Conservation (phyloP, 2,329 filamentous ascomycete species). For the Ascochyta viciae-villosae region DNA sequence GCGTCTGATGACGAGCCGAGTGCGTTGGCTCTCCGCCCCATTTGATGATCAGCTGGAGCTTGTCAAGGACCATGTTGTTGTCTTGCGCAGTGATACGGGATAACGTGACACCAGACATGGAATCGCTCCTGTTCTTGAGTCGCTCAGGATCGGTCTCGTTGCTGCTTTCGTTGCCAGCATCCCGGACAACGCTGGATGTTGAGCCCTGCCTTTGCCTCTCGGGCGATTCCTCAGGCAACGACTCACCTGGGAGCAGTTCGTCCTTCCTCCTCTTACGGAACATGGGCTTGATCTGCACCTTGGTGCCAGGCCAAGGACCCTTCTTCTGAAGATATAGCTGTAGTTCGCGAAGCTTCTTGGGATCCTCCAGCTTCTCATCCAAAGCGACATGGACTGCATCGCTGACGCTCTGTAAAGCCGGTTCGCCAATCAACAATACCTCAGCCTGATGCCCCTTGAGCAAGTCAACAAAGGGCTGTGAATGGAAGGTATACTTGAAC, state of each 20-base stretch:
- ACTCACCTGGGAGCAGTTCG: constrained; percentile 53
- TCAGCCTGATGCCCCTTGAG: constrained; percentile 96
- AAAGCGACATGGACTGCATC: constrained; percentile 85
- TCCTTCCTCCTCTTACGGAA: constrained; percentile 86
- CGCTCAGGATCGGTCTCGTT: constrained; percentile 25
- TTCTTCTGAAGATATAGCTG: constrained; percentile 91
- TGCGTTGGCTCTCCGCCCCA: constrained; percentile 99
- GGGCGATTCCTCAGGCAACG: constrained; percentile 38
- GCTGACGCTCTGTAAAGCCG: constrained; percentile 86
- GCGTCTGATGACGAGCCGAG: constrained; percentile 92
- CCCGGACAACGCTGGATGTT: constrained; percentile 25
- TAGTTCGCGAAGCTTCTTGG: constrained; percentile 82
- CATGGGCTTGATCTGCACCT: constrained; percentile 99
- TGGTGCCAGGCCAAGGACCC: constrained; percentile 91
- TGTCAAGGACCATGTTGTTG: constrained; percentile 91
- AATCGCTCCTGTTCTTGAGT: constrained; percentile 67
- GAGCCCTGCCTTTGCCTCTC: constrained; percentile 32
- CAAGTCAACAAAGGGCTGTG: constrained; percentile 91
- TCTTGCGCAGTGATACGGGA: constrained; percentile 93
- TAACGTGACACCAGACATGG: constrained; percentile 86
- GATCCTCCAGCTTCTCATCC: constrained; percentile 80
- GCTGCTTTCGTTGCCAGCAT: constrained; percentile 28
- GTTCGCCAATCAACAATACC: constrained; percentile 89
- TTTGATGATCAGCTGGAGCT: constrained; percentile 96
- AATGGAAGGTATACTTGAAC: constrained; percentile 99